Conservation (phyloP, 495 filamentous ascomycete species). For the Neurospora sp. region DNA sequence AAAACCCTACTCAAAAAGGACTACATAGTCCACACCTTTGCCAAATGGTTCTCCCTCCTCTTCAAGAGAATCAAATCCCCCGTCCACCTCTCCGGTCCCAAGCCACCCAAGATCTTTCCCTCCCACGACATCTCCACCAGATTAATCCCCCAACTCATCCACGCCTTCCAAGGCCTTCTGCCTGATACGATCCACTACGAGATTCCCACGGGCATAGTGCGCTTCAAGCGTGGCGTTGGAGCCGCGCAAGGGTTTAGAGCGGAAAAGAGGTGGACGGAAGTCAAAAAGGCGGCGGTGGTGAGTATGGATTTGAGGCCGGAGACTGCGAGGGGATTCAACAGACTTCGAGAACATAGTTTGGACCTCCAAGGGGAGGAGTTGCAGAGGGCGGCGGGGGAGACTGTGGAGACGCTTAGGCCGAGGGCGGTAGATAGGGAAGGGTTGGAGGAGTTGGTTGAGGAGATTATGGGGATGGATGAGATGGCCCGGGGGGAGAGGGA, state of each 20-base stretch:
- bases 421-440: not conserved
- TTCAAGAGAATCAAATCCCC: slow-evolving; percentile 5
- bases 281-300: not conserved
- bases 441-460: not conserved
- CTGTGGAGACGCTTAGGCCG: not conserved
- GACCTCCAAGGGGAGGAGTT: not conserved
- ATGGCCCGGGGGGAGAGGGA: not conserved
- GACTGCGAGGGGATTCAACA: not conserved
- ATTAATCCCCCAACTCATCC: slow-evolving; percentile 32
- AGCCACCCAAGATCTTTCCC: not conserved
- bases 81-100: not conserved
- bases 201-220: slow-evolving; percentile 15
- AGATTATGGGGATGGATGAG: not conserved
- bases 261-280: not conserved
- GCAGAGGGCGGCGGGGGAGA: not conserved
- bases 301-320: not conserved
- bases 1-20: not conserved
- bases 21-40: not conserved
- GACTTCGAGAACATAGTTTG: not conserved
- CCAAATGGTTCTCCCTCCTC: slow-evolving; percentile 10
- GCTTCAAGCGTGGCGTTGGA: not conserved
- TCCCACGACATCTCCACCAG: slow-evolving; percentile 7
- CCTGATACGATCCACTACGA: slow-evolving; percentile 24
- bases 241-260: not conserved
- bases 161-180: slow-evolving; percentile 42